These are phyloP conservation scores for Stipa capillata DNA, from an alignment of 176 grass and related monocot species.

Conservation along the genomic window DNA sequence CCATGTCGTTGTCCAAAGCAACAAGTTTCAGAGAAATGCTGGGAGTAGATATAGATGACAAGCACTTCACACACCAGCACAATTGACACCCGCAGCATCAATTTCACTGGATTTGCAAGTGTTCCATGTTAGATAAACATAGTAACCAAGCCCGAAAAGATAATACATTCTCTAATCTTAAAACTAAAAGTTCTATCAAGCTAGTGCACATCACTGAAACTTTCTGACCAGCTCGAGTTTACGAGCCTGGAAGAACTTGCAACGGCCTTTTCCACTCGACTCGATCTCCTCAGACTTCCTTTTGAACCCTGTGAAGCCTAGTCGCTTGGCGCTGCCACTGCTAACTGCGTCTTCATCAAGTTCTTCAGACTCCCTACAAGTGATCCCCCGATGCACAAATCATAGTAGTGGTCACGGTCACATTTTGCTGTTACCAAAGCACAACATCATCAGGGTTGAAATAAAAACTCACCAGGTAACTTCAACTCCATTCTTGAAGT, in stretches of 20 bases:
- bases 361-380: constrained; percentile 79
- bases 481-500: constrained; percentile 57
- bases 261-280: constrained; percentile 80
- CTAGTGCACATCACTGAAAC: constrained; percentile 25
- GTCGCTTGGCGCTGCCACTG: constrained; percentile 46
- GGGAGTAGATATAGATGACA: too few relatives aligned
- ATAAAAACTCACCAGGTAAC: constrained; percentile 62
- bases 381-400: not conserved
- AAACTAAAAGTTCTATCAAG: not conserved
- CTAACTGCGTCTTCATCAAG: constrained; percentile 48
- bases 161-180: not conserved
- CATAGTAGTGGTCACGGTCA: not conserved
- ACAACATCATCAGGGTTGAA: not conserved
- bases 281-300: constrained; percentile 77
- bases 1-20: too few relatives aligned
- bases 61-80: too few relatives aligned
- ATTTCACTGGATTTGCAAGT: not conserved
- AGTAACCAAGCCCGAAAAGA: not conserved
- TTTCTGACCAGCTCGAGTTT: constrained; percentile 69
- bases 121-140: not conserved
- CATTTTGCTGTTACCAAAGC: not conserved
- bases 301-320: constrained; percentile 77
- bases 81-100: not conserved
- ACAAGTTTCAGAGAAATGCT: too few relatives aligned
- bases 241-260: constrained; percentile 82